phyloP scores from a whole-genome alignment of 139 green algal species.

The Tetraselmis striata region DNA sequence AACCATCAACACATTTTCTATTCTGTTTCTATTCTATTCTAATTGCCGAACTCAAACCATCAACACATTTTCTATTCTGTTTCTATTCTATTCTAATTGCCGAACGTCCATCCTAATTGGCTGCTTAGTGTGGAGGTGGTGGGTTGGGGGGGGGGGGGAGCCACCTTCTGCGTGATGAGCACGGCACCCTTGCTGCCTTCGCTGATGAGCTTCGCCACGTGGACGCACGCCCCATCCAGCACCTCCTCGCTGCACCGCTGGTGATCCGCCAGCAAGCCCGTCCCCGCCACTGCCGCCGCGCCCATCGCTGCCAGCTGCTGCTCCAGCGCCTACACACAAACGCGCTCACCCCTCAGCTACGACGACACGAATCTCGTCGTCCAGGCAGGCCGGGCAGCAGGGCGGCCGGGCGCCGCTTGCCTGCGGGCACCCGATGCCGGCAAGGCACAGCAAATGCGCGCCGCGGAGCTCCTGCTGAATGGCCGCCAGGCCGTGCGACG shows the following conservation, averaged over 20 bases:
- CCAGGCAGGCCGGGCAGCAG: background rate
- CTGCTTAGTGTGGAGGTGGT: too few relatives aligned
- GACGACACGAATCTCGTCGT: background rate
- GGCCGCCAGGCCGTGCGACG: too few relatives aligned
- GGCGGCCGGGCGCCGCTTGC: background rate
- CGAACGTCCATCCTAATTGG: too few relatives aligned
- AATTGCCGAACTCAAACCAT: too few relatives aligned
- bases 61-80: too few relatives aligned
- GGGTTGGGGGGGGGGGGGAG: too few relatives aligned
- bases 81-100: too few relatives aligned
- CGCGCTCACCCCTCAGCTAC: background rate
- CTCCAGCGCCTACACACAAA: background rate
- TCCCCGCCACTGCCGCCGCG: background rate
- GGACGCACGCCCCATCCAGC: background rate
- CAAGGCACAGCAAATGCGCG: background rate
- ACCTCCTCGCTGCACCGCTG: background rate
- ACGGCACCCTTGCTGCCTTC: background rate
- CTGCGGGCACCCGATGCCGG: background rate
- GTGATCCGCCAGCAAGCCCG: background rate
- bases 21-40: too few relatives aligned
- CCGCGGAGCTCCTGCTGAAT: background rate
- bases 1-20: too few relatives aligned
- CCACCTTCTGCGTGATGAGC: background rate
- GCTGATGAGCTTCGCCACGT: background rate
- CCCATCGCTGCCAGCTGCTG: background rate